phyloP scores from a whole-genome alignment of 805 yeast species.

The Candida hungchunana region DNA sequence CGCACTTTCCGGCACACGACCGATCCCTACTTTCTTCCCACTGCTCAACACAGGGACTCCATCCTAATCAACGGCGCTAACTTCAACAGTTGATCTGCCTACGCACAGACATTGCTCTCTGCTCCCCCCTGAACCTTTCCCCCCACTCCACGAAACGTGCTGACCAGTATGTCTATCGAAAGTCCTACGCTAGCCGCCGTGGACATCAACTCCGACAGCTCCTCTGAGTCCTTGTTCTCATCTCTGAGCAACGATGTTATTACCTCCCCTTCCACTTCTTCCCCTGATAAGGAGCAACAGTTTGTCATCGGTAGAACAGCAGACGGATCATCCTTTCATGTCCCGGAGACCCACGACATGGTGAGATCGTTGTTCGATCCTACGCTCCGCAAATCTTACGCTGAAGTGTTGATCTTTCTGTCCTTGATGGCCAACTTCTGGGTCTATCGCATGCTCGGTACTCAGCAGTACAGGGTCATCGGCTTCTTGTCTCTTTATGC shows the following conservation, averaged over 20 bases:
- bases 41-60: constrained; percentile 10
- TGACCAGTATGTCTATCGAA: too few relatives aligned
- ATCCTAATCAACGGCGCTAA: not conserved
- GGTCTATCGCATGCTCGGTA: constrained; percentile 28
- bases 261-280: constrained; percentile 1
- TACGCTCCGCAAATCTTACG: constrained; percentile 57
- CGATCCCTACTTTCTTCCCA: not conserved
- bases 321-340: constrained; percentile 29
- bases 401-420: constrained; percentile 57
- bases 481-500: constrained; percentile 52
- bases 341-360: constrained; percentile 72
- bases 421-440: constrained; percentile 34
- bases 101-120: too few relatives aligned
- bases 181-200: too few relatives aligned
- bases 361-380: constrained; percentile 79
- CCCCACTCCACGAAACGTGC: too few relatives aligned
- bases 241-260: constrained; percentile 2
- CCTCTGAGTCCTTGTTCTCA: constrained; percentile 8
- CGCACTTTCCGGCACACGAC: constrained; percentile 4
- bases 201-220: constrained; percentile 3
- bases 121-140: too few relatives aligned
- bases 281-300: not conserved
- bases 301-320: constrained; percentile 23
- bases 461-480: constrained; percentile 16
- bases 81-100: constrained; percentile 10